A percentile compares a stretch with the other conserved stretches of the same genome.
Evolutionary conservation across 1,284 basidiomycete genomes (phyloP).

Genomic region (Heterobasidion occidentale): DNA sequence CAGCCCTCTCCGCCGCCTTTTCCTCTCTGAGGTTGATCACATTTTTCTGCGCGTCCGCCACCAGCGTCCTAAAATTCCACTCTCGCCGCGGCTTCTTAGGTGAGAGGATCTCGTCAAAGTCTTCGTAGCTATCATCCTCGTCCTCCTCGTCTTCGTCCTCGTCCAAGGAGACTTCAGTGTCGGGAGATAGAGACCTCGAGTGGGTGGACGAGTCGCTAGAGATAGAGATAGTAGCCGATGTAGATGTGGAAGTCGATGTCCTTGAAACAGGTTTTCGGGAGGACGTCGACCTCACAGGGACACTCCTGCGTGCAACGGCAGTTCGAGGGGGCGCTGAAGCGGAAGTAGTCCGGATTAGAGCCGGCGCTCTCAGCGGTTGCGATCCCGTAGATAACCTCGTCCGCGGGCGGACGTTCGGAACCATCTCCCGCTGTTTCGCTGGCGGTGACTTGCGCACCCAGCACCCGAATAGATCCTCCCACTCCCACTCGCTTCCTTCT

Average conservation of each 20-base stretch:
- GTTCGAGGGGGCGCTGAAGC: not conserved
- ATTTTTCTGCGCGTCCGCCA: conserved; percentile 36
- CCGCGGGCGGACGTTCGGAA: not conserved
- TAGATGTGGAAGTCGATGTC: not conserved
- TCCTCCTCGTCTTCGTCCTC: not conserved
- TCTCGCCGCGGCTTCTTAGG: not conserved
- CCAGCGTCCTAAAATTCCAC: conserved; percentile 22
- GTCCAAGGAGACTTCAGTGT: not conserved
- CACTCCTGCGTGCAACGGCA: not conserved
- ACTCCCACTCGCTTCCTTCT: conserved; percentile 29
- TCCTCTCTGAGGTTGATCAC: conserved; percentile 28
- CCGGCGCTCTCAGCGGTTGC: not conserved
- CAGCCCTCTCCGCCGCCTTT: conserved; percentile 5
- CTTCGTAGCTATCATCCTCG: not conserved
- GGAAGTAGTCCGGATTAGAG: not conserved
- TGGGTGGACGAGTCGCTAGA: not conserved
- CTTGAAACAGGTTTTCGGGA: not conserved
- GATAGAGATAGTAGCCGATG: not conserved
- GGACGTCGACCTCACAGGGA: not conserved
- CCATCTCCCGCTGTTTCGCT: not conserved
- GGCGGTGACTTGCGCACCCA: conserved; percentile 28
- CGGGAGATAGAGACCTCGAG: not conserved
- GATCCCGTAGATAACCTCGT: not conserved
- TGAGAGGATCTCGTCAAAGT: not conserved
- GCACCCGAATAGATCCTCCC: conserved; percentile 35